These are phyloP conservation scores for Eucalyptus marginata DNA, from an alignment of 345 rosid species.

Conservation along the genomic window DNA sequence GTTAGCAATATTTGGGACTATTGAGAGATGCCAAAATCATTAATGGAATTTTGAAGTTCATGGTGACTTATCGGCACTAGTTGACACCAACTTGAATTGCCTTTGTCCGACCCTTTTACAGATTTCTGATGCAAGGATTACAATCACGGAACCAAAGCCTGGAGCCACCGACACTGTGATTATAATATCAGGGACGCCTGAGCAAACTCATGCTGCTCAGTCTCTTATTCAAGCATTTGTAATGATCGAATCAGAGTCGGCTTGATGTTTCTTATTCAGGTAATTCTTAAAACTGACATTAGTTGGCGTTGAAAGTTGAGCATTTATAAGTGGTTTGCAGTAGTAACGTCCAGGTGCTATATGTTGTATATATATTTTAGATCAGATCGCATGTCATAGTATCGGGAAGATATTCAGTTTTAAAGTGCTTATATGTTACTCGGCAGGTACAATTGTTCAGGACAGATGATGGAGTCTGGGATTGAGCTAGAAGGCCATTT, in stretches of 20 bases:
- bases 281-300: background rate
- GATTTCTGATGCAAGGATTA: constrained; percentile 67
- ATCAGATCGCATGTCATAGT: background rate
- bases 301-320: background rate
- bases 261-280: constrained; percentile 6
- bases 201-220: constrained; percentile 78
- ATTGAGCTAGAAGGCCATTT: background rate
- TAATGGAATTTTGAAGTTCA: background rate
- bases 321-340: background rate
- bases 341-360: background rate
- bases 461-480: background rate
- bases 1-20: background rate
- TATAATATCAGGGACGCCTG: constrained; percentile 71
- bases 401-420: background rate
- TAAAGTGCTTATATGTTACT: background rate
- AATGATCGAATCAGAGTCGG: constrained; percentile 43
- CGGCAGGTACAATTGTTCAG: background rate
- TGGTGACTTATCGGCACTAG: background rate
- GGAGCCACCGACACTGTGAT: constrained; percentile 52
- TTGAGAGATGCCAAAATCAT: background rate
- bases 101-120: background rate
- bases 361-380: background rate
- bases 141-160: constrained; percentile 43
- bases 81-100: background rate
- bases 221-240: constrained; percentile 81